Evolutionary conservation across 2,329 filamentous ascomycete species (phyloP).

Genomic region (Talaromyces sp.): DNA sequence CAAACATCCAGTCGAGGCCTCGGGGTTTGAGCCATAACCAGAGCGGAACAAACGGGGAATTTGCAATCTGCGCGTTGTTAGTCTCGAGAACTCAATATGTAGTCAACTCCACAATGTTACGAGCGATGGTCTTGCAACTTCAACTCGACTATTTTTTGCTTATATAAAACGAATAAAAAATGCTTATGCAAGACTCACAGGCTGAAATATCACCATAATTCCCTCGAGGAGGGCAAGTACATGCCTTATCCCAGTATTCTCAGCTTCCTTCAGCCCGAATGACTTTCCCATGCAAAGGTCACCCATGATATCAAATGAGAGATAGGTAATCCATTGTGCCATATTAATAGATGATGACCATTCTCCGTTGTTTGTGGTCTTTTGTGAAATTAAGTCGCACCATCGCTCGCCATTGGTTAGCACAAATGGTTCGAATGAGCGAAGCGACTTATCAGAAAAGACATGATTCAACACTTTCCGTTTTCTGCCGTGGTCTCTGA

Average conservation of each 20-base stretch:
- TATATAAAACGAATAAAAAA: too few species aligned
- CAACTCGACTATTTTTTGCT: too few species aligned
- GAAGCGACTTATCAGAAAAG: constrained; percentile 5
- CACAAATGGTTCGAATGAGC: neutral
- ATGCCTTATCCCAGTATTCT: neutral
- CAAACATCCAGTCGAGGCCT: constrained; percentile 2
- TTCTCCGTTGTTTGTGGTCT: neutral
- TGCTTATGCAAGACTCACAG: too few species aligned
- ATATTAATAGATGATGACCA: constrained; percentile 1
- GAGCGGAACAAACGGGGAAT: constrained; percentile 3
- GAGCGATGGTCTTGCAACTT: too few species aligned
- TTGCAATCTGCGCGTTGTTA: neutral
- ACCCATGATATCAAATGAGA: constrained; percentile 4
- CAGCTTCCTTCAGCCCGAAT: constrained; percentile 1
- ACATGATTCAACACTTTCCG: constrained; percentile 1
- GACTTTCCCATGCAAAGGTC: constrained; percentile 6
- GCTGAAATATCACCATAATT: neutral
- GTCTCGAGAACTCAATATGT: too few species aligned
- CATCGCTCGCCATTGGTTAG: neutral
- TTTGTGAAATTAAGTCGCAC: constrained; percentile 1
- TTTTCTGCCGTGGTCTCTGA: neutral
- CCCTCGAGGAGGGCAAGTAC: neutral
- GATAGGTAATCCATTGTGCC: neutral
- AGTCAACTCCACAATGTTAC: too few species aligned
- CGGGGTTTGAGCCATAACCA: constrained; percentile 7